Percentiles rank a stretch among this genome's conserved stretches.
These are phyloP conservation scores for Angomonas deanei DNA, from an alignment of 208 protist species.

Conservation along the genomic window DNA sequence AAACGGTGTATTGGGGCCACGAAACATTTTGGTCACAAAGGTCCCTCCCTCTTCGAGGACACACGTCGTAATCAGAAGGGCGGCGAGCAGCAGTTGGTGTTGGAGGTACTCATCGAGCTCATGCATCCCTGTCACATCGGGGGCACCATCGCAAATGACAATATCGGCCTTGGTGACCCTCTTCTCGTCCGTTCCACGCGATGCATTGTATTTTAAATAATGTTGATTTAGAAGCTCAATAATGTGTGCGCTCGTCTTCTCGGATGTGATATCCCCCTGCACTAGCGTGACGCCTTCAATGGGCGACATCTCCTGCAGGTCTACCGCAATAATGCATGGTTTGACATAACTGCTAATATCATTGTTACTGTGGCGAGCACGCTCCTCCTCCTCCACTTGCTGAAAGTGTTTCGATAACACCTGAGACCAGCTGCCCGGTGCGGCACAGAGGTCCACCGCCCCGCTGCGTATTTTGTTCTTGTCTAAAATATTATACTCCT, in stretches of 20 bases:
- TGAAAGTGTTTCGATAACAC: constrained; percentile 72
- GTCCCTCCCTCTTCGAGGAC: constrained; percentile 90
- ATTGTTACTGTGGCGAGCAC: not conserved
- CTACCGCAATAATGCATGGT: constrained; percentile 91
- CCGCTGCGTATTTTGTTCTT: constrained; percentile 71
- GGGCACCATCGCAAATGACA: constrained; percentile 98
- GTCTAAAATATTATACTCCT: constrained; percentile 95
- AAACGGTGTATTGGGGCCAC: constrained; percentile 92
- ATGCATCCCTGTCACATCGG: constrained; percentile 99
- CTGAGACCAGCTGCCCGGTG: constrained; percentile 95
- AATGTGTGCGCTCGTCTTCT: constrained; percentile 81
- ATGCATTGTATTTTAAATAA: not conserved
- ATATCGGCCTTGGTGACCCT: constrained; percentile 86
- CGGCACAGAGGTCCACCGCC: constrained; percentile 98
- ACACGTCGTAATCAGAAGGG: constrained; percentile 97
- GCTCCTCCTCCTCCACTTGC: not conserved
- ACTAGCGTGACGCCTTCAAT: constrained; percentile 93
- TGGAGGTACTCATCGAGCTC: constrained; percentile 99
- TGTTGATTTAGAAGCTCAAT: constrained; percentile 87
- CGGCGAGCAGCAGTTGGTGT: constrained; percentile 96
- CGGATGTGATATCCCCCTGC: constrained; percentile 89
- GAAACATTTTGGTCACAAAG: constrained; percentile 99
- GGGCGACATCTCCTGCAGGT: constrained; percentile 99
- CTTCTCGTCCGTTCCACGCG: not conserved
- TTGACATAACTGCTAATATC: not conserved